Percentiles rank a stretch among this genome's conserved stretches.
phyloP scores from a whole-genome alignment of 345 rosid species.

The Gynandropsis gynandra region DNA sequence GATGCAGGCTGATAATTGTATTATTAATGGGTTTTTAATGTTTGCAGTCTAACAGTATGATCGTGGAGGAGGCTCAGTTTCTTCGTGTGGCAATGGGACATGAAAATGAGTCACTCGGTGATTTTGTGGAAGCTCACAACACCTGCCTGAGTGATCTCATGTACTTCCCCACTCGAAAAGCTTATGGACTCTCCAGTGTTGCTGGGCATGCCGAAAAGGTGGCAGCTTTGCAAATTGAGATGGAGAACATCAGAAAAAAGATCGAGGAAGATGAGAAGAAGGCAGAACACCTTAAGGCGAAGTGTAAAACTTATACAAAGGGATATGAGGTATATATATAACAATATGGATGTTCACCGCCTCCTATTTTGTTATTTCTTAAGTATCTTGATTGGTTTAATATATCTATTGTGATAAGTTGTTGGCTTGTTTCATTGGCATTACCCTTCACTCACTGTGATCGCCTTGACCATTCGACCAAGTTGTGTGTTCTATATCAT shows the following conservation, averaged over 20 bases:
- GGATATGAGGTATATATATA: conserved; percentile 80
- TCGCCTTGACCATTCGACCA: too few relatives aligned
- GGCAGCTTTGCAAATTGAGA: conserved; percentile 72
- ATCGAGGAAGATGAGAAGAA: conserved; percentile 81
- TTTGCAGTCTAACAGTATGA: conserved; percentile 60
- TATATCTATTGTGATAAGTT: background rate
- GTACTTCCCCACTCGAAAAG: conserved; percentile 89
- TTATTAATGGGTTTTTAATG: background rate
- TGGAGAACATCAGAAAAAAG: conserved; percentile 61
- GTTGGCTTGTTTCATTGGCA: too few relatives aligned
- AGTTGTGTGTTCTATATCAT: too few relatives aligned
- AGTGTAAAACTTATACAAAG: conserved; percentile 69
- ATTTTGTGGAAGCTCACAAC: conserved; percentile 80
- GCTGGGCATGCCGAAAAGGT: conserved; percentile 87
- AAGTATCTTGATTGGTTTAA: background rate
- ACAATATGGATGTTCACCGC: background rate
- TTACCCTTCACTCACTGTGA: too few relatives aligned
- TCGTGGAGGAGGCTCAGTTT: conserved; percentile 61
- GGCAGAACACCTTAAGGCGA: conserved; percentile 73
- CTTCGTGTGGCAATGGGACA: conserved; percentile 89
- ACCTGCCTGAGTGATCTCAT: conserved; percentile 87
- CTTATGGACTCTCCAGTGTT: conserved; percentile 88
- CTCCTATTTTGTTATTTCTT: conserved; percentile 6
- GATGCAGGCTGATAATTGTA: conserved; percentile 2
- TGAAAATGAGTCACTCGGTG: conserved; percentile 73